These are phyloP conservation scores for Penicillium sp. DNA, from an alignment of 2,329 filamentous ascomycete genomes.

Conservation along the genomic window DNA sequence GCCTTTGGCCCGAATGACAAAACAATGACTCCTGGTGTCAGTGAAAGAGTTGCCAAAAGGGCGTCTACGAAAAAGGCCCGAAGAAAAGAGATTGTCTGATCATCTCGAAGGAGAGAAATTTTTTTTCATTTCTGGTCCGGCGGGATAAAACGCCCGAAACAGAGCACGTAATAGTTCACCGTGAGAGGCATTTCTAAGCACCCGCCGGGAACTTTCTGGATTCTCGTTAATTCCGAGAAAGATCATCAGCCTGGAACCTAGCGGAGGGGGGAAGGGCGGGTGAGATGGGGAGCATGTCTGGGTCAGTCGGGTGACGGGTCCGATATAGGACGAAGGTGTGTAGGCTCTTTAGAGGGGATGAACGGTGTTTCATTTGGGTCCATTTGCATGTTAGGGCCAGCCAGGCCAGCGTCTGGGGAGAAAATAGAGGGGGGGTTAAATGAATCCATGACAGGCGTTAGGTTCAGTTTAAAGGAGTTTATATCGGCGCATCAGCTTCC, in stretches of 20 bases:
- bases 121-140: constrained; percentile 1
- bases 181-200: constrained; percentile 14
- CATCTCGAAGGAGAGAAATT: not conserved
- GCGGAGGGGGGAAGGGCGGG: not conserved
- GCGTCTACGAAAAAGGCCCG: not conserved
- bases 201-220: not conserved
- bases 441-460: not conserved
- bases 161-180: constrained; percentile 13
- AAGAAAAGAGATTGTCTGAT: not conserved
- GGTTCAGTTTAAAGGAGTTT: constrained; percentile 21
- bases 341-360: constrained; percentile 1
- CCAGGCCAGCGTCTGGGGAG: not conserved
- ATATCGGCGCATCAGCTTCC: constrained; percentile 7
- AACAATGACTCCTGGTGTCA: not conserved
- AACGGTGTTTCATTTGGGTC: not conserved
- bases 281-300: not conserved
- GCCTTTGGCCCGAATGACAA: not conserved
- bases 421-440: constrained; percentile 1
- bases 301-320: not conserved
- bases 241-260: not conserved
- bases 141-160: constrained; percentile 7
- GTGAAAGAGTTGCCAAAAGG: not conserved
- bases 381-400: not conserved
- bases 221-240: not conserved
- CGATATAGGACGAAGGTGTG: not conserved